Conservation (phyloP, 441 rosid species). For the Adansonia gregorii region DNA sequence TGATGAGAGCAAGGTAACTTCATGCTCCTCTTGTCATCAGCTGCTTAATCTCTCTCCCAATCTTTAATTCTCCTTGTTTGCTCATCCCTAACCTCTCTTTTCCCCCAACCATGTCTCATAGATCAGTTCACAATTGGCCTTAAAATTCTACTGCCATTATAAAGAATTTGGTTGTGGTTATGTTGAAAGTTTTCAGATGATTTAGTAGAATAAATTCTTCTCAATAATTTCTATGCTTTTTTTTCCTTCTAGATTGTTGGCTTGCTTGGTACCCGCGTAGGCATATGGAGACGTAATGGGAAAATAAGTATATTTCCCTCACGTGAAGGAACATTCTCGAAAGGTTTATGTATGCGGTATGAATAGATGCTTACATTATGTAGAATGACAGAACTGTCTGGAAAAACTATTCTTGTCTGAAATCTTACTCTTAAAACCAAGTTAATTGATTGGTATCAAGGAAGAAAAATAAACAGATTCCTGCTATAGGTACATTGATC, state of each 20-base stretch:
- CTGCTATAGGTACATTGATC: constrained; percentile 68
- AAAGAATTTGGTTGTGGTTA: constrained; percentile 10
- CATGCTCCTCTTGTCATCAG: background rate
- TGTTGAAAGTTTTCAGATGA: background rate
- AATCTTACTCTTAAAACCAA: background rate
- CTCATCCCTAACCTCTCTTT: background rate
- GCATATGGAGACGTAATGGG: constrained; percentile 86
- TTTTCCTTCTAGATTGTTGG: constrained; percentile 70
- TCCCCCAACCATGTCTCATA: background rate
- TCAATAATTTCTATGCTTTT: constrained; percentile 10
- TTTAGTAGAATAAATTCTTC: constrained; percentile 1
- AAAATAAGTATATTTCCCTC: constrained; percentile 74
- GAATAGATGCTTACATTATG: constrained; percentile 21
- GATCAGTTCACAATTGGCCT: background rate
- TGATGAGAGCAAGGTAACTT: constrained; percentile 88
- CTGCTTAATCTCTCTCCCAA: constrained; percentile 1
- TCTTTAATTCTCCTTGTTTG: background rate
- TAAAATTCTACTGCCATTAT: constrained; percentile 11
- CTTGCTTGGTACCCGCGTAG: constrained; percentile 70
- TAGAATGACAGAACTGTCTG: background rate
- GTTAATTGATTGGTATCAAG: background rate
- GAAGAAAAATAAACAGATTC: constrained; percentile 22
- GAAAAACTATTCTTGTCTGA: background rate
- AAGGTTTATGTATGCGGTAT: constrained; percentile 88
- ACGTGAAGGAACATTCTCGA: constrained; percentile 62